Conservation (phyloP, 2,329 filamentous ascomycete genomes). For the Didymella segeticola region DNA sequence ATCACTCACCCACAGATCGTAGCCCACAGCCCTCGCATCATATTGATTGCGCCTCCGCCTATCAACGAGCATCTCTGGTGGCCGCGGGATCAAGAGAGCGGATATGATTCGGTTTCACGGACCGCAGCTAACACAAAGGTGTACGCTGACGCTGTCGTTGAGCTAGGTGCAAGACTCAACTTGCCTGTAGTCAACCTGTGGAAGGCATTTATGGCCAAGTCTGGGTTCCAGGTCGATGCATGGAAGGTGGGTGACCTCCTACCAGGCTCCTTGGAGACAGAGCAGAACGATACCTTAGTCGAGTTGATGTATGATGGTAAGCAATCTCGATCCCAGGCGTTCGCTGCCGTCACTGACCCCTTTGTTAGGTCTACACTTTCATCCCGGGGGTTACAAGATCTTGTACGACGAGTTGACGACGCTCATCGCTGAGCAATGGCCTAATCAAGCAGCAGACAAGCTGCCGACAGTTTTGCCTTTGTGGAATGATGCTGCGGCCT, state of each 20-base stretch:
- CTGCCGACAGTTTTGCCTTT: conserved; percentile 61
- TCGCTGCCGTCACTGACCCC: conserved; percentile 14
- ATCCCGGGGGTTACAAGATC: conserved; percentile 61
- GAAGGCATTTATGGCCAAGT: conserved; percentile 74
- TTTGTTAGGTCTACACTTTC: conserved; percentile 63
- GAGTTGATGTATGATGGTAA: conserved; percentile 64
- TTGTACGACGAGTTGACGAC: conserved; percentile 62
- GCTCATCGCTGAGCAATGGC: conserved; percentile 59
- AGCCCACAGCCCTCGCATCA: conserved; percentile 73
- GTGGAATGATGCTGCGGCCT: conserved; percentile 56
- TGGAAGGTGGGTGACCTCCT: conserved; percentile 54
- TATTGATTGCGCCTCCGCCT: conserved; percentile 84
- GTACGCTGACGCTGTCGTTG: conserved; percentile 71
- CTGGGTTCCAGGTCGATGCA: conserved; percentile 56
- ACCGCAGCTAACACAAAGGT: conserved; percentile 67
- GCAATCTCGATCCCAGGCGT: conserved; percentile 18
- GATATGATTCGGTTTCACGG: conserved; percentile 50
- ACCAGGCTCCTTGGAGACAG: conserved; percentile 63
- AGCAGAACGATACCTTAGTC: conserved; percentile 63
- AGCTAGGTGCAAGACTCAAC: conserved; percentile 62
- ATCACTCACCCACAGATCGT: conserved; percentile 72
- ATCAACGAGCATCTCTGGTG: conserved; percentile 76
- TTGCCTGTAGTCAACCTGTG: conserved; percentile 80
- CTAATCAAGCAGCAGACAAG: conserved; percentile 61
- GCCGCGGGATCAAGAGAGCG: conserved; percentile 53